These are phyloP conservation scores for Neonectria ditissima DNA, from an alignment of 2,329 filamentous ascomycete species.

Conservation along the genomic window DNA sequence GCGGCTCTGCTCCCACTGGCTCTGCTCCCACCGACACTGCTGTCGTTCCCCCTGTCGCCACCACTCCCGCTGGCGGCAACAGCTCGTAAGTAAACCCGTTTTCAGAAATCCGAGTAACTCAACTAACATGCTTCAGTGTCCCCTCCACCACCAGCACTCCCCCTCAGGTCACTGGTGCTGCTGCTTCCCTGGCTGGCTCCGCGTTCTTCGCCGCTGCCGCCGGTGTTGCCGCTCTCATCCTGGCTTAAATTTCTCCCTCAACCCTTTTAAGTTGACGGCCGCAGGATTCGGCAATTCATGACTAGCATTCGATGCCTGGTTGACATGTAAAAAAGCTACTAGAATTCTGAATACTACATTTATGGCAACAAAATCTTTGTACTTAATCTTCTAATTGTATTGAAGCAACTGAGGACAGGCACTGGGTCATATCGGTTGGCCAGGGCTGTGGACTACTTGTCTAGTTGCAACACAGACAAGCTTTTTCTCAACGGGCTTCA, in stretches of 20 bases:
- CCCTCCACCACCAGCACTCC: slow-evolving; percentile 45
- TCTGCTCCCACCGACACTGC: slow-evolving; percentile 32
- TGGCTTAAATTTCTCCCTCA: slow-evolving; percentile 62
- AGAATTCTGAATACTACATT: slow-evolving; percentile 52
- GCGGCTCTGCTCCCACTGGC: slow-evolving; percentile 13
- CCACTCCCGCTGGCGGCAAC: slow-evolving; percentile 46
- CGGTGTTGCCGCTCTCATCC: slow-evolving; percentile 65
- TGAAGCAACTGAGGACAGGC: slow-evolving; percentile 39
- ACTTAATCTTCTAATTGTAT: slow-evolving; percentile 63
- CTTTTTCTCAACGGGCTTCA: slow-evolving; percentile 4
- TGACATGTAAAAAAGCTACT: slow-evolving; percentile 55
- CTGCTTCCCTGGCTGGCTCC: slow-evolving; percentile 65
- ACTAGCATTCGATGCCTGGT: slow-evolving; percentile 49
- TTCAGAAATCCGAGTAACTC: slow-evolving; percentile 23
- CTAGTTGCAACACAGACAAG: slow-evolving; percentile 23
- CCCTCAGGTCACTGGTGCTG: slow-evolving; percentile 62
- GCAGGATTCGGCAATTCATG: slow-evolving; percentile 56
- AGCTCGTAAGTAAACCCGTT: slow-evolving; percentile 45
- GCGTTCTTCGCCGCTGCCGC: slow-evolving; percentile 65
- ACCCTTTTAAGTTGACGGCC: slow-evolving; percentile 54
- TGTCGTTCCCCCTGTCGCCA: slow-evolving; percentile 45
- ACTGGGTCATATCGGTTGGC: slow-evolving; percentile 28
- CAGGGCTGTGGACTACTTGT: slow-evolving; percentile 35
- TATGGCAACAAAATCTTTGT: slow-evolving; percentile 47
- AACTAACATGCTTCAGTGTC: slow-evolving; percentile 31